phyloP scores from a whole-genome alignment of 768 basidiomycete genomes.

The Pisolithus tinctorius region DNA sequence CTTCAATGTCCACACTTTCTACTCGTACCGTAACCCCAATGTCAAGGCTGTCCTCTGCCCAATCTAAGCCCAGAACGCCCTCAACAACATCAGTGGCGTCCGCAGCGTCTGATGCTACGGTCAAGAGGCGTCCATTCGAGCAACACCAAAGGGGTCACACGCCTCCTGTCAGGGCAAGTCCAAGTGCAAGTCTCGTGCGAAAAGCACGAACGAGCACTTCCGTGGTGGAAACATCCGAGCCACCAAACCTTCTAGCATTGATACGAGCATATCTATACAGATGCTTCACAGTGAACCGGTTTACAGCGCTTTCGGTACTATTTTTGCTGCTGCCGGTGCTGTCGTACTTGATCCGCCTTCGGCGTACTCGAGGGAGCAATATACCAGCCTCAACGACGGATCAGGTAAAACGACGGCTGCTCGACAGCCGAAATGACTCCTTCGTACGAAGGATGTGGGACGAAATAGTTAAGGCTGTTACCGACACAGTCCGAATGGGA shows the following conservation, averaged over 20 bases:
- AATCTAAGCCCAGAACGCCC: conserved; percentile 9
- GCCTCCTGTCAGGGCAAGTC: conserved; percentile 6
- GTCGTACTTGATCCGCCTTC: conserved; percentile 45
- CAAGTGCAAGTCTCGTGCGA: conserved; percentile 13
- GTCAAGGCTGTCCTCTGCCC: background rate
- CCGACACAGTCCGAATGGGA: conserved; percentile 70
- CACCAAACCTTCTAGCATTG: conserved; percentile 30
- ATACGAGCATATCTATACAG: conserved; percentile 43
- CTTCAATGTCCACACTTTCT: conserved; percentile 65
- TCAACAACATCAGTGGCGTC: conserved; percentile 18
- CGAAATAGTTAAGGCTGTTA: conserved; percentile 44
- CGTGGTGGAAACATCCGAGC: conserved; percentile 9
- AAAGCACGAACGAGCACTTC: conserved; percentile 3
- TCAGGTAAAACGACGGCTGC: conserved; percentile 49
- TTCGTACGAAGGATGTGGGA: conserved; percentile 40
- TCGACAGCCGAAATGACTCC: conserved; percentile 33
- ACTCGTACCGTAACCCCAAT: conserved; percentile 64
- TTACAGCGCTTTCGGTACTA: conserved; percentile 39
- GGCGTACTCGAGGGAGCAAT: conserved; percentile 30
- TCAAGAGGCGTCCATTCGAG: conserved; percentile 15
- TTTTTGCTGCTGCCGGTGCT: conserved; percentile 37
- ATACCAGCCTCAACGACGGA: conserved; percentile 41
- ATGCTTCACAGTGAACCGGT: conserved; percentile 40
- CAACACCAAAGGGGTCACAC: conserved; percentile 4
- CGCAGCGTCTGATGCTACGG: conserved; percentile 18